These are phyloP conservation scores for Chaetomium sp. DNA, from an alignment of 2,329 filamentous ascomycete genomes.

Conservation along the genomic window DNA sequence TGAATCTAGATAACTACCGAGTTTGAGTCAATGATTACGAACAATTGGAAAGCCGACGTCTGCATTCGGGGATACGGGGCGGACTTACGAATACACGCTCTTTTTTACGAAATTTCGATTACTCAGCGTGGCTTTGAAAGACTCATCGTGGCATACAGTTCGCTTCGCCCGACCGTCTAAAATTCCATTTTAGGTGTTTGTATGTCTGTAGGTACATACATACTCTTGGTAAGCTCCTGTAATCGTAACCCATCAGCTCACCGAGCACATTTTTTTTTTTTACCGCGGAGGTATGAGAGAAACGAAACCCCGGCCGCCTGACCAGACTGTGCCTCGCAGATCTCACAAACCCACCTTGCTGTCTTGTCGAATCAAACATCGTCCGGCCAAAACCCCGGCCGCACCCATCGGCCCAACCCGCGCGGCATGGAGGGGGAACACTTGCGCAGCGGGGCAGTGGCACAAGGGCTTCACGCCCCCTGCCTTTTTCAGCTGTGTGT, in stretches of 20 bases:
- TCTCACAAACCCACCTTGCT: neutral
- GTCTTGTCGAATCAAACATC: constrained; percentile 4
- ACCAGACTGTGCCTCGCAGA: neutral
- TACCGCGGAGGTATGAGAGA: neutral
- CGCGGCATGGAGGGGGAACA: neutral
- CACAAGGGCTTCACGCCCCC: neutral
- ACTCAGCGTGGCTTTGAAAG: neutral
- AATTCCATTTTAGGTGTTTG: neutral
- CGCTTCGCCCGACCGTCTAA: neutral
- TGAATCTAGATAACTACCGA: neutral
- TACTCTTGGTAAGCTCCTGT: neutral
- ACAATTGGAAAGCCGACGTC: neutral
- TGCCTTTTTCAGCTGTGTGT: neutral
- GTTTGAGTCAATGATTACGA: neutral
- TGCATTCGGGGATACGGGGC: neutral
- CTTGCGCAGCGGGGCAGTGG: constrained; percentile 3
- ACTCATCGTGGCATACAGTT: neutral
- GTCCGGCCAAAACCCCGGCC: neutral
- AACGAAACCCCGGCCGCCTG: neutral
- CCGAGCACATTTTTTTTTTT: neutral
- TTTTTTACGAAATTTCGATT: neutral
- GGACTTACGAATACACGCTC: neutral
- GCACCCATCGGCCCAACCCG: constrained; percentile 12
- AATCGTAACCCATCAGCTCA: neutral
- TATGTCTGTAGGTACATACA: neutral